Evolutionary conservation across 257 asterid species (phyloP), one percentile per base, ranked within the genome.

Genomic region (Schizonepeta tenuifolia): DNA sequence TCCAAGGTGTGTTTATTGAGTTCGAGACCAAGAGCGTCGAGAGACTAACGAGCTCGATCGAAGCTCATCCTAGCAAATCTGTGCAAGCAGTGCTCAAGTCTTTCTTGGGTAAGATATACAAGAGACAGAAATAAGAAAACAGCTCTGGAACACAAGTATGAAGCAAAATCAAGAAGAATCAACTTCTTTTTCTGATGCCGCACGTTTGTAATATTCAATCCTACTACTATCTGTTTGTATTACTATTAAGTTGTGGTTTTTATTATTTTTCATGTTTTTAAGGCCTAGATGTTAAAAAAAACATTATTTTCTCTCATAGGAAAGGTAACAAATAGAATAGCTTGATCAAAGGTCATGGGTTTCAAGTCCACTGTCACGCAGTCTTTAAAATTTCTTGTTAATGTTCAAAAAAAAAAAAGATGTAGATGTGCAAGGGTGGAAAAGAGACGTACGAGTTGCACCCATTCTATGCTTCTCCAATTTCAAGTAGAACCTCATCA

Each of bases 91-190:
- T 94, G 69, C 77, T 91, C 66, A 78, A 85, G 80, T 94, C 95
- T 63, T 94, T 94, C 86, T 81, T 94, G 89, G 95, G 87, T 21
- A 94, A 94, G 96, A 94, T 94, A 73, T 88, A 91, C 92, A 88
- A 85, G 88, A 94, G 98, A 78, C 92, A 89, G 88, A 91, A 94
- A 69, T 94, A 84, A 82, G 75, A 57, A 11, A n/a, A 12, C 10
- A 1, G 6, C 47, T 15, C 10, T 14, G 9, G 14, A 46, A 46
- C 10, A 17, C 58, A 50, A 71, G 64, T 40, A 35, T 74, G 80
- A 58, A 74, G n/a, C 15, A 70, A 35, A 26, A 36, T 36, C 68
- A 8, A 51, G 28, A n/a, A n/a, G 61, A 49, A 67, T 56, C 59
- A 57, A 10, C 66, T 71, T 71, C 78, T 43, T 55, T n/a, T 17